phyloP scores from a whole-genome alignment of 352 stramenopile species.

The Aphanomyces cochlioides region DNA sequence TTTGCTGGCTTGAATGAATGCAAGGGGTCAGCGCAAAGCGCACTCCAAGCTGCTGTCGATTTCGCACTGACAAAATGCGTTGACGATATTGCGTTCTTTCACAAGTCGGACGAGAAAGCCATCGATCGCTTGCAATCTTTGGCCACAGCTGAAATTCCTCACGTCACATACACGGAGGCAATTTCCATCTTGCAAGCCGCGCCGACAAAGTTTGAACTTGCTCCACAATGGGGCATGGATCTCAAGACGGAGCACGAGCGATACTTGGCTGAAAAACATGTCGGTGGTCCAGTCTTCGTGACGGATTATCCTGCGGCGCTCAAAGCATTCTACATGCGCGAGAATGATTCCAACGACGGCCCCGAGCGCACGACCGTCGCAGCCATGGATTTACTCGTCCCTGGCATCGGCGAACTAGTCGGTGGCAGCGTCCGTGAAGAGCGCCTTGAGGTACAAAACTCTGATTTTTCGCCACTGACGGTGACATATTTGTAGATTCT shows the following conservation, averaged over 20 bases:
- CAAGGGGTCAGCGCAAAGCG: constrained; percentile 92
- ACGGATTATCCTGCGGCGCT: constrained; percentile 97
- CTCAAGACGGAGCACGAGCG: constrained; percentile 97
- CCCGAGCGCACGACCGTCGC: constrained; percentile 91
- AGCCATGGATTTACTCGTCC: constrained; percentile 96
- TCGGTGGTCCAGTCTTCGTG: constrained; percentile 90
- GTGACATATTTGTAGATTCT: constrained; percentile 36
- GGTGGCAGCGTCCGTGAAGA: constrained; percentile 96
- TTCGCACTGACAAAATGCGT: constrained; percentile 78
- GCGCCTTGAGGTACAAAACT: constrained; percentile 74
- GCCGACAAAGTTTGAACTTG: constrained; percentile 75
- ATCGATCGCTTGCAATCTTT: constrained; percentile 80
- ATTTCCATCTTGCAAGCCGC: constrained; percentile 91
- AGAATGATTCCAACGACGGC: constrained; percentile 76
- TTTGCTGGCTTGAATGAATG: constrained; percentile 77
- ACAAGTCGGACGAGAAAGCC: constrained; percentile 84
- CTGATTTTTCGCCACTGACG: constrained; percentile 34
- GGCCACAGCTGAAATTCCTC: constrained; percentile 79
- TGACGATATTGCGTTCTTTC: constrained; percentile 93
- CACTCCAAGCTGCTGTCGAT: constrained; percentile 86
- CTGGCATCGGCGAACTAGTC: constrained; percentile 95
- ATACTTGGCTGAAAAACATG: constrained; percentile 88
- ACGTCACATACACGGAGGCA: constrained; percentile 93
- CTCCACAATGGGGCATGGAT: constrained; percentile 93
- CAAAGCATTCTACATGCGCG: constrained; percentile 99